phyloP scores from a whole-genome alignment of 2,329 filamentous ascomycete species.

The Colletotrichum musae region DNA sequence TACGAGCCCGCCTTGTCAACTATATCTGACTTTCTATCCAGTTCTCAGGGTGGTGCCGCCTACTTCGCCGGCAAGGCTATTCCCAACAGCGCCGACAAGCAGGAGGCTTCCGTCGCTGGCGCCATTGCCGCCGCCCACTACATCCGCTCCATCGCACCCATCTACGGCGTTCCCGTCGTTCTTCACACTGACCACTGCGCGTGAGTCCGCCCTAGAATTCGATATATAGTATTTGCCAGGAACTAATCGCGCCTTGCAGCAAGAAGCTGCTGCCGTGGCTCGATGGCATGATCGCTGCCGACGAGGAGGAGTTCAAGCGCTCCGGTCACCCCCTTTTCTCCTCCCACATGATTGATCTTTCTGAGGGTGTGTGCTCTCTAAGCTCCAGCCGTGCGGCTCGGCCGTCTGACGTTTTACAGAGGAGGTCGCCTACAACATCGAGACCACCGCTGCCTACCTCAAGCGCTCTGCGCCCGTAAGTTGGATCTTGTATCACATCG shows the following conservation, averaged over 20 bases:
- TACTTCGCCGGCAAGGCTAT: slow-evolving; percentile 95
- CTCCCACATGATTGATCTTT: slow-evolving; percentile 98
- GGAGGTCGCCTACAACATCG: slow-evolving; percentile 88
- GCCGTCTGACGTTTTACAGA: slow-evolving; percentile 53
- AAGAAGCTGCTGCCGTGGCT: slow-evolving; percentile 99
- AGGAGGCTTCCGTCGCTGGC: slow-evolving; percentile 90
- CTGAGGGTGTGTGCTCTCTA: slow-evolving; percentile 69
- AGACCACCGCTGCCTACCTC: slow-evolving; percentile 93
- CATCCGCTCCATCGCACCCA: slow-evolving; percentile 88
- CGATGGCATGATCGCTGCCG: slow-evolving; percentile 94
- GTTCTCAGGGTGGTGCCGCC: slow-evolving; percentile 90
- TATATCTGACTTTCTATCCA: slow-evolving; percentile 26
- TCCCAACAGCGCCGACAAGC: slow-evolving; percentile 78
- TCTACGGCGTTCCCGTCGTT: slow-evolving; percentile 91
- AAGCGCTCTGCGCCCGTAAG: slow-evolving; percentile 84
- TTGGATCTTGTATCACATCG: neutral
- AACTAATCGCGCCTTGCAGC: slow-evolving; percentile 38
- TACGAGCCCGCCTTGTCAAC: neutral
- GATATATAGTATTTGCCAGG: neutral
- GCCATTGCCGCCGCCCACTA: slow-evolving; percentile 92
- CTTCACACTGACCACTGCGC: slow-evolving; percentile 99
- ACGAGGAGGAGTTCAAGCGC: slow-evolving; percentile 95
- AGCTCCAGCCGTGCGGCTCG: neutral
- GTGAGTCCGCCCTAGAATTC: slow-evolving; percentile 18
- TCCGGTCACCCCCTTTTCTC: slow-evolving; percentile 94